A percentile compares a stretch with the other conserved stretches of the same genome.
Conservation (phyloP, 1,139 yeast species). For the Magnusiomyces suaveolens region DNA sequence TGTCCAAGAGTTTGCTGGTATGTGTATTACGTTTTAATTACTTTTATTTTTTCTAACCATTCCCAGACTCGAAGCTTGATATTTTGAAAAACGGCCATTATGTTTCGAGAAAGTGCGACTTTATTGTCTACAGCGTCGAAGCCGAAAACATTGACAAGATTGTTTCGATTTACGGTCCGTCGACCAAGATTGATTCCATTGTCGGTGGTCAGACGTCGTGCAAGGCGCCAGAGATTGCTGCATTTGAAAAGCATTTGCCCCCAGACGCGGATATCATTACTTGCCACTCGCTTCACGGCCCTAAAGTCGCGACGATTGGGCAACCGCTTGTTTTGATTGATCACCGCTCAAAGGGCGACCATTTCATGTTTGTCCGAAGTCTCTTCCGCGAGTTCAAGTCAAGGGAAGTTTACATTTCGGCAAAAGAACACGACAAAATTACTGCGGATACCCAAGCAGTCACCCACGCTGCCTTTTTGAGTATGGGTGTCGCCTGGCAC, state of each 20-base stretch:
- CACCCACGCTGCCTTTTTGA: slow-evolving; percentile 91
- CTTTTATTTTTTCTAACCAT: not conserved
- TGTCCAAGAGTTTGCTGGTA: slow-evolving; percentile 33
- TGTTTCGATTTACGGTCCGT: slow-evolving; percentile 66
- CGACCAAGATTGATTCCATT: slow-evolving; percentile 77
- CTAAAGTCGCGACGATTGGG: slow-evolving; percentile 76
- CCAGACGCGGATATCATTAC: slow-evolving; percentile 72
- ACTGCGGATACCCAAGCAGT: slow-evolving; percentile 99
- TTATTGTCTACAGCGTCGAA: slow-evolving; percentile 79
- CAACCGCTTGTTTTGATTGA: slow-evolving; percentile 84
- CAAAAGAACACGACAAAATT: slow-evolving; percentile 80
- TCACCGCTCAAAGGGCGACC: slow-evolving; percentile 55
- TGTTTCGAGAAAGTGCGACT: slow-evolving; percentile 74
- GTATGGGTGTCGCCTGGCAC: slow-evolving; percentile 97
- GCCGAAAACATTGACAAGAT: slow-evolving; percentile 60
- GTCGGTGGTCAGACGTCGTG: slow-evolving; percentile 99
- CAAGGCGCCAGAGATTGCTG: slow-evolving; percentile 79
- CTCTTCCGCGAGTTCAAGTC: slow-evolving; percentile 67
- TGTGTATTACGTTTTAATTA: not conserved
- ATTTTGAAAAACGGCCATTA: slow-evolving; percentile 66
- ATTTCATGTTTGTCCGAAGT: slow-evolving; percentile 50
- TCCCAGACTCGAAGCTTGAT: slow-evolving; percentile 38
- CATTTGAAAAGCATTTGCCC: slow-evolving; percentile 71
- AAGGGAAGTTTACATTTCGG: slow-evolving; percentile 66
- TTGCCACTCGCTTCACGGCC: slow-evolving; percentile 91